Percentiles rank a stretch among this genome's conserved stretches.
phyloP scores from a whole-genome alignment of 1,284 basidiomycete species.

The Acaromyces ingoldii region DNA sequence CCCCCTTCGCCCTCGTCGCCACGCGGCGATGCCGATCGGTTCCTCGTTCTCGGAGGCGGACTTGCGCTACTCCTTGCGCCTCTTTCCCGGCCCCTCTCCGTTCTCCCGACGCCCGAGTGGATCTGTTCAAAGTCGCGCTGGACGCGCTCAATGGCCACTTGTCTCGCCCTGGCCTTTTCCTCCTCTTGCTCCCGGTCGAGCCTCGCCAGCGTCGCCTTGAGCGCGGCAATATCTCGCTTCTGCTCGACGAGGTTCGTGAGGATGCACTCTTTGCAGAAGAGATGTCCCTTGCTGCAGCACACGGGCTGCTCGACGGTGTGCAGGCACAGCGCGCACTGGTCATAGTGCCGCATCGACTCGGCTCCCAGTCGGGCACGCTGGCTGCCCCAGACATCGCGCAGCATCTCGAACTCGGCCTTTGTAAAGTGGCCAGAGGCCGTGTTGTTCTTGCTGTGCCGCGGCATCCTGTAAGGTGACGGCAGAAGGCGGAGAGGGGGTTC shows the following conservation, averaged over 20 bases:
- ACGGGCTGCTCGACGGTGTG: slow-evolving; percentile 72
- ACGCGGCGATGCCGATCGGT: not conserved
- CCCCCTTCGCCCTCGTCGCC: too few species aligned
- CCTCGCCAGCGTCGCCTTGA: slow-evolving; percentile 4
- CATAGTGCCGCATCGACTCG: slow-evolving; percentile 82
- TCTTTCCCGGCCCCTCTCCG: too few species aligned
- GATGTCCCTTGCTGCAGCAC: slow-evolving; percentile 74
- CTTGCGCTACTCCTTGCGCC: too few species aligned
- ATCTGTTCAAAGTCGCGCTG: slow-evolving; percentile 18
- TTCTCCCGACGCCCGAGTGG: slow-evolving; percentile 10
- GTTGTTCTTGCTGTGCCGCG: slow-evolving; percentile 82
- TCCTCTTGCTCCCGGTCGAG: slow-evolving; percentile 13
- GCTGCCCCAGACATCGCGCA: slow-evolving; percentile 66
- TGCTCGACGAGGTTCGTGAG: slow-evolving; percentile 13
- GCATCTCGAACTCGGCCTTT: slow-evolving; percentile 75
- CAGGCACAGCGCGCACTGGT: slow-evolving; percentile 73
- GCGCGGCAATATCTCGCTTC: slow-evolving; percentile 8
- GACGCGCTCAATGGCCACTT: slow-evolving; percentile 13
- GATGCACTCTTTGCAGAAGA: slow-evolving; percentile 64
- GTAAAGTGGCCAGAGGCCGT: slow-evolving; percentile 68
- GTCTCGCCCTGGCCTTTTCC: slow-evolving; percentile 5
- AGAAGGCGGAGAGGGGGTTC: too few species aligned
- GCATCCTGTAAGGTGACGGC: too few species aligned
- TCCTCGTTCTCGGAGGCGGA: too few species aligned
- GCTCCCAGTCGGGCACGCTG: slow-evolving; percentile 70